Base-by-base conservation (phyloP, 306 rosid species). In the Casuarina cunninghamiana region DNA sequence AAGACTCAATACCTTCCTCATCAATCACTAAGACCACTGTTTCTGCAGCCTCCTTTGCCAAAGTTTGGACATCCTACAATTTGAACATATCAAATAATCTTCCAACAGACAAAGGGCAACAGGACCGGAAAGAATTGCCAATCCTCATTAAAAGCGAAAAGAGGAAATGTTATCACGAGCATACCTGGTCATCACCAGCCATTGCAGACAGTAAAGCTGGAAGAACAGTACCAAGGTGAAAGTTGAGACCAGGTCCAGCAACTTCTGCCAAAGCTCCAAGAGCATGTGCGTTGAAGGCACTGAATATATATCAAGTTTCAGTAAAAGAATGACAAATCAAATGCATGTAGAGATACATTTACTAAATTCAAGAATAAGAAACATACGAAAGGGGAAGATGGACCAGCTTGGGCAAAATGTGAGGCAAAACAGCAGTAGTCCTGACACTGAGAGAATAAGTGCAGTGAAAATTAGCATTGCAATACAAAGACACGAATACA, bases 211-310 rank as follows among this genome's bases (percentile, higher is more conserved):
- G 93, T 78, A 95, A 83, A 79, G 99, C 94, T 80, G 97, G 97
- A 86, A 95, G 96, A 79, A 93, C 87, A 49, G 90, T 93, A 54
- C 93, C 85, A 76, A 95, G 97, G 85, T 95, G 99, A 73, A 75
- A 51, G 78, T 93, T 80, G 69, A 91, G 97, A 75, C 99, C 91
- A 75, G 97, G 88, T 69, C 97, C 99, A 62, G 99, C 99, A 73
- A 95, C 99, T 80, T 93, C 97, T 19, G 99, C 99, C 75, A 95
- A 87, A 76, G 97, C 99, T 53, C 97, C 97, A n/a, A 95, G 85
- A 69, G 99, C 99, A 86, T 95, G 99, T 60, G 97, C 97, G 84
- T 93, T 82, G 82, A 95, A 86, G 78, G 99, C 99, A 77, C 99
- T 95, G 82, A 17, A 87, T 60, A 82, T 53, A 35, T 58, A 78